Evolutionary conservation across 1,284 basidiomycete genomes (phyloP), one percentile per base, ranked within the genome.

Genomic region (Malassezia furfur): DNA sequence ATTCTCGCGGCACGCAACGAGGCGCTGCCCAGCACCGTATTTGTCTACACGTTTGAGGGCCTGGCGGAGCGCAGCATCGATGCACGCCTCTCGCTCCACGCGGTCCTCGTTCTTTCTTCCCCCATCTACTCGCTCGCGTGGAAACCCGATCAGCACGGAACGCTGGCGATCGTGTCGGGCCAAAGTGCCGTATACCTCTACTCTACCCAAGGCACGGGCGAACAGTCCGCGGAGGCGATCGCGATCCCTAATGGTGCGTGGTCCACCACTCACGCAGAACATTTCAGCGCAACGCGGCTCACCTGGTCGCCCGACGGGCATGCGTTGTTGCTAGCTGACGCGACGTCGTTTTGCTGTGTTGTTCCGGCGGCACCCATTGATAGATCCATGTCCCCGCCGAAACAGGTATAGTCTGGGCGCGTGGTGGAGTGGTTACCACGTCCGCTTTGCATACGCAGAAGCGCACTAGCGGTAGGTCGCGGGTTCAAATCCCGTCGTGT

Each of bases 131-230:
- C 80, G 45, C 83, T 82, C 15, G 78, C 79, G 45, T 89, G 87
- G 87, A 87, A 87, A 69, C 86, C 87, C 22, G 81, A 82, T 10
- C 81, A 84, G 22, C 39, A 49, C 0, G 85, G 84, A 5, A 83
- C 78, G 51, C 75, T 89, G 21, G 82, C 79, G 0, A 64, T 86
- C n/a, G 85, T 84, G 59, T 85, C 83, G 64, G 84, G 83, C 15
- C 80, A 75, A 40, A 80, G 81, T 44, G 82, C 84, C 51, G 71
- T 88, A 36, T 88, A 85, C 72, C 81, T 80, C 11, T 89, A 12
- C 11, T 9, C 45, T 22, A 21, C 14, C 25, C 32, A 40, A 9
- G 25, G 30, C 21, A 28, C 11, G 7, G 35, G 31, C 21, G 35
- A 41, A 14, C 48, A 49, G 15, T n/a, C 19, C 6, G 47, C 52